Conservation (phyloP, 2,329 filamentous ascomycete species). For the Lecanicillium sp. region DNA sequence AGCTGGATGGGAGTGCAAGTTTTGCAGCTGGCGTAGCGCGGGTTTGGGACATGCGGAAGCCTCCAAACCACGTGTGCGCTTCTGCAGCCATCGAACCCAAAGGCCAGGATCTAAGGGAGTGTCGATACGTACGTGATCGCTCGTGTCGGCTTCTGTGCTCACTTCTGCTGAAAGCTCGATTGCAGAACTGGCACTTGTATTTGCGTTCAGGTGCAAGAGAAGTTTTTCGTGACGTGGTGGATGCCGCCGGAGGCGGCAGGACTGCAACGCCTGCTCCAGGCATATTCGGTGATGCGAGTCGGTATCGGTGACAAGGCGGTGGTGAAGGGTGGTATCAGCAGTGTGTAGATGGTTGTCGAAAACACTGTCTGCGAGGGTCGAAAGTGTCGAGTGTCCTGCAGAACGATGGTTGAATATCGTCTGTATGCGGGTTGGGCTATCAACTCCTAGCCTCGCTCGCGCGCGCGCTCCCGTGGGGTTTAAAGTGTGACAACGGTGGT, state of each 20-base stretch:
- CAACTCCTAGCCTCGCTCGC: conserved; percentile 43
- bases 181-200: conserved; percentile 99
- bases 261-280: conserved; percentile 64
- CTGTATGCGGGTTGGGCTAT: conserved; percentile 21
- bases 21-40: conserved; percentile 13
- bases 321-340: conserved; percentile 7
- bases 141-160: conserved; percentile 97
- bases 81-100: too few species aligned
- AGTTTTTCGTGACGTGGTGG: conserved; percentile 70
- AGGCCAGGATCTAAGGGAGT: too few species aligned
- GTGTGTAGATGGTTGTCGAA: conserved; percentile 13
- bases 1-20: neutral
- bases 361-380: conserved; percentile 15
- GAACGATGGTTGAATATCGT: conserved; percentile 57
- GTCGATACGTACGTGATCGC: conserved; percentile 97
- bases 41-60: conserved; percentile 9
- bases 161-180: conserved; percentile 92
- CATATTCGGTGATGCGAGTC: conserved; percentile 42
- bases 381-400: conserved; percentile 25
- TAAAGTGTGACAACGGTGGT: conserved; percentile 61
- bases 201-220: conserved; percentile 84
- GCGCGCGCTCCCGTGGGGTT: conserved; percentile 59
- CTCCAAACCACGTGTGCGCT: too few species aligned
- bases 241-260: conserved; percentile 56
- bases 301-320: conserved; percentile 2